Evolutionary conservation across 2,329 filamentous ascomycete species (phyloP), one percentile per base, ranked within the genome.

Genomic region (Aspergillus novofumigatus): DNA sequence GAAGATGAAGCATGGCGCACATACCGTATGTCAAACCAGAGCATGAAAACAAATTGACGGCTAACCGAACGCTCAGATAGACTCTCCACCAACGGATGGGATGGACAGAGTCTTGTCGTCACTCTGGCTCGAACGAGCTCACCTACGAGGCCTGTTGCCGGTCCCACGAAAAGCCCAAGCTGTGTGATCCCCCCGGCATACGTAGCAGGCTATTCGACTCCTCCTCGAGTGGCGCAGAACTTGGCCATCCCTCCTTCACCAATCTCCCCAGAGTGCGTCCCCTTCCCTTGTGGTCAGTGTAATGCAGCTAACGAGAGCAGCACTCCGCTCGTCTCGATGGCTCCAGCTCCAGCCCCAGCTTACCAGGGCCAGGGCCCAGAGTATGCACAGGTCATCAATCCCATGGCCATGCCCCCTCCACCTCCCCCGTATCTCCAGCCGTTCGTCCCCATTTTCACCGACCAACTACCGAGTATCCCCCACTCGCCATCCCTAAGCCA

Each of bases 1-100:
- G 74, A 76, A 61, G 75, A 77, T 20, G 74, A 77, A 54, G 75
- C 75, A 23, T 77, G 74, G 75, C 65, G 73, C 23, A 77, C 75
- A 35, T 77, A 76, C 56, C 71, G 75, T 77, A 58, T 26, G 71
- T 69, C 25, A 45, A 9, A 23, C 9, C 44, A 3, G 23, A 21
- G 20, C 9, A 23, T 14, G 9, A 3, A 1, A 1, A n/a, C 48
- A 3, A 56, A 41, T 5, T 23, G 48, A 45, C n/a, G 20, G 14
- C 59, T 69, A 57, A 69, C 57, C n/a, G 11, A 2, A 5, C 25
- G n/a, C 29, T 41, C 61, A 77, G 75, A 75, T 57, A 69, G 73
- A 52, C 62, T 77, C 45, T 75, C 75, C 29, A 71, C 73, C 29
- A 75, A 69, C 54, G 75, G 75, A 49, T 77, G 75, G 75, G 73